Conservation (phyloP, 2,329 filamentous ascomycete genomes). For the Hortaea sp. region DNA sequence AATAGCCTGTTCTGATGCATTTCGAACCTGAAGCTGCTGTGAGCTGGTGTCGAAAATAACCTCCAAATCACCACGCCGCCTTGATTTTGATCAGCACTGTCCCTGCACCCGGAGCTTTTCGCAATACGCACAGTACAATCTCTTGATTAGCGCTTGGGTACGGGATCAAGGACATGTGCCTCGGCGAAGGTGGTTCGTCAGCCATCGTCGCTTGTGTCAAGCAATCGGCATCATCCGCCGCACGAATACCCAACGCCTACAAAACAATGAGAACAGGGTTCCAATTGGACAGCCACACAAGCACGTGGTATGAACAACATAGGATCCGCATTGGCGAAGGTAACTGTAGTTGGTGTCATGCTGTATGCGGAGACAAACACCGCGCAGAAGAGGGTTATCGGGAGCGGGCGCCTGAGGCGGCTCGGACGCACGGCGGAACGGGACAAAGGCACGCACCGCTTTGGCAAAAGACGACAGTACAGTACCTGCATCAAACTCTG, state of each 20-base stretch:
- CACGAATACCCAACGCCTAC: neutral
- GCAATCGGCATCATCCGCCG: constrained; percentile 3
- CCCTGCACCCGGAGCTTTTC: neutral
- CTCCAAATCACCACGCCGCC: constrained; percentile 84
- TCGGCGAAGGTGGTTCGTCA: constrained; percentile 10
- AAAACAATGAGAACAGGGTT: too few species aligned
- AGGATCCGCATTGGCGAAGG: too few species aligned
- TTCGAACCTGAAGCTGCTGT: constrained; percentile 72
- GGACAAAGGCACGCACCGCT: too few species aligned
- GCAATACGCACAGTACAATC: constrained; percentile 62
- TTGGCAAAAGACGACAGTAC: too few species aligned
- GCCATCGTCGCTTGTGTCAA: constrained; percentile 16
- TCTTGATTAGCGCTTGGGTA: constrained; percentile 64
- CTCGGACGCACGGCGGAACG: too few species aligned
- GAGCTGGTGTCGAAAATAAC: constrained; percentile 84
- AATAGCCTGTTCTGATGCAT: constrained; percentile 44
- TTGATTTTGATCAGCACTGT: constrained; percentile 28
- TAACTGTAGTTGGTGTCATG: too few species aligned
- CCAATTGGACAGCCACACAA: too few species aligned
- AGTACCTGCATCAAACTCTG: too few species aligned
- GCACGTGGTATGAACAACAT: too few species aligned
- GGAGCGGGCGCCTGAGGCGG: too few species aligned
- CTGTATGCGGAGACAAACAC: too few species aligned
- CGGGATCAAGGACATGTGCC: constrained; percentile 59
- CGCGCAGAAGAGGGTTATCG: too few species aligned